Evolutionary conservation across 805 yeast species (phyloP), one percentile per base, ranked within the genome.

Genomic region (Kluyveromyces dobzhanskii): DNA sequence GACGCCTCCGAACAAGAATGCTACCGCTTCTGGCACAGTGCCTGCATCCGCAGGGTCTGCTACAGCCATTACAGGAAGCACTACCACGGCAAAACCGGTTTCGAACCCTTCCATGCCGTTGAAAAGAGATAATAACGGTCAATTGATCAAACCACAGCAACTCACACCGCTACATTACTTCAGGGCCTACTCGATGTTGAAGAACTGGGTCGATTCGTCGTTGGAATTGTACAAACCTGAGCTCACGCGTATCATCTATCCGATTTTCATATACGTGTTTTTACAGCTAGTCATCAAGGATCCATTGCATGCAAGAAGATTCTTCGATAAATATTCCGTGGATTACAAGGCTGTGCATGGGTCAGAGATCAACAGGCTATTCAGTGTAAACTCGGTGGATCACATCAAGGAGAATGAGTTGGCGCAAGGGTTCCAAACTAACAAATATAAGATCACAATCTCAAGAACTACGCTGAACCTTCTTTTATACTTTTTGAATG

Each of bases 161-260:
- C 43, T 46, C n/a, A 57, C 56, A 5, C 44, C 59, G 39, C 88
- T 95, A 1, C 70, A 76, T 42, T 88, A 84, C 58, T 67, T 72
- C n/a, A 70, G 85, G 33, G 95, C 94, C 1, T 92, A 87, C 62
- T 67, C 79, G 13, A 71, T 85, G 58, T 72, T 87, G 45, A 74
- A 84, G 45, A 78, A 79, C 36, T 92, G 97, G 97, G 84, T 85
- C 30, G 95, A 86, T 49, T 72, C 85, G 13, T 86, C 96, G 0
- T 69, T 92, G 50, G 98, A 90, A 59, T 71, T 92, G 62, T 92
- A 92, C 62, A 82, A 76, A 61, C 87, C 94, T 13, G 97, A 92
- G 60, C 69, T 92, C 44, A 74, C 80, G 41, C 75, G 92, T 47
- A 73, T 90, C 31, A 64, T 90, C 49, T 92, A 84, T 58, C 99